Conservation (phyloP, 371 early-diverging fungal species). For the Blakeslea trispora region DNA sequence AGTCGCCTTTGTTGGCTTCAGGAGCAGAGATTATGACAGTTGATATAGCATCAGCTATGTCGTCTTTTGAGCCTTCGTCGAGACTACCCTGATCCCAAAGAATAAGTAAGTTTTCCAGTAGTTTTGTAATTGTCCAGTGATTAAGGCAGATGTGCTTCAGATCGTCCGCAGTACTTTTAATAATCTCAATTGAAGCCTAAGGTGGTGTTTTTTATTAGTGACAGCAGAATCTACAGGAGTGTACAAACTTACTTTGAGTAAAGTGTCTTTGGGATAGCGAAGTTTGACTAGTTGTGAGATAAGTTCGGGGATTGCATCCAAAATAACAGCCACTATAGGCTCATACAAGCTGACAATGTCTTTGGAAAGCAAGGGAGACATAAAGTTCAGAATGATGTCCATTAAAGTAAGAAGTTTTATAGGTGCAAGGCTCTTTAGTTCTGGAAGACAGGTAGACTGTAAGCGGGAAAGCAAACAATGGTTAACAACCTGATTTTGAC, state of each 20-base stretch:
- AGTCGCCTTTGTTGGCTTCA: not conserved
- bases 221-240: not conserved
- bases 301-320: not conserved
- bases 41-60: not conserved
- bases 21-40: not conserved
- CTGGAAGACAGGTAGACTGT: too few relatives aligned
- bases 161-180: not conserved
- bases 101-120: not conserved
- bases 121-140: not conserved
- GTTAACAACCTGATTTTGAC: too few relatives aligned
- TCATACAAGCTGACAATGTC: not conserved
- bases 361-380: not conserved
- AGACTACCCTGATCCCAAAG: not conserved
- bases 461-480: too few relatives aligned
- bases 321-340: not conserved
- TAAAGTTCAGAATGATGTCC: not conserved
- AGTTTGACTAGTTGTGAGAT: not conserved
- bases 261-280: not conserved
- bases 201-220: not conserved
- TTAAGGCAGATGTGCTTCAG: not conserved
- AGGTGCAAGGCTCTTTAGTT: not conserved
- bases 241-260: not conserved
- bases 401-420: not conserved
- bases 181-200: not conserved
- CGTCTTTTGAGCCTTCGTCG: not conserved